Conservation (phyloP, 306 rosid genomes). For the Cercis canadensis region DNA sequence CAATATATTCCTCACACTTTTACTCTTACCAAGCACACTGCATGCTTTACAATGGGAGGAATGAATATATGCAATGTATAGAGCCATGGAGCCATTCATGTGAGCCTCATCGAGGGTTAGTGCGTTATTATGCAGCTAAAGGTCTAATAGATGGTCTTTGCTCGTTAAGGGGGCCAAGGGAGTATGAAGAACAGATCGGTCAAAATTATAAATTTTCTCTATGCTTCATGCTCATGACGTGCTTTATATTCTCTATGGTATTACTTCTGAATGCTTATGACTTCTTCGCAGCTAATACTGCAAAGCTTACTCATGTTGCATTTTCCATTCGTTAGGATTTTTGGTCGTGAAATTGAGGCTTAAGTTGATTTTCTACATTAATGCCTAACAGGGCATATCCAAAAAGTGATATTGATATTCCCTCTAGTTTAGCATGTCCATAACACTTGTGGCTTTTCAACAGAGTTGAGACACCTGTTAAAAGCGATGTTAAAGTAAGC, state of each 20-base stretch:
- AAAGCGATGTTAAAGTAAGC: neutral
- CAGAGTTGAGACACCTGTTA: no score
- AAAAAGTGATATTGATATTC: neutral
- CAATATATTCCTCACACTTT: neutral
- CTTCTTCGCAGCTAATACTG: no score
- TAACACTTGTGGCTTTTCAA: neutral
- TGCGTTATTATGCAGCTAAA: neutral
- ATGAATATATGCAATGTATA: constrained; percentile 1
- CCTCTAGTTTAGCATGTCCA: neutral
- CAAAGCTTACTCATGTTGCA: neutral
- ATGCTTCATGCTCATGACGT: neutral
- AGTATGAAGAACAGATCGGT: no score
- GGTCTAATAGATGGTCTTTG: neutral
- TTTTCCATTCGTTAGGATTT: neutral
- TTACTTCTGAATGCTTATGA: neutral
- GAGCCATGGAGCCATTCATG: constrained; percentile 4
- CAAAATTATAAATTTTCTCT: neutral
- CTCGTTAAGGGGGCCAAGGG: neutral
- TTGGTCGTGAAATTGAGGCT: neutral
- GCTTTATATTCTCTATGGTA: constrained; percentile 3
- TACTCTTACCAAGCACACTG: neutral
- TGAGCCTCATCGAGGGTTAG: neutral
- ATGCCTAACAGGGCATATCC: neutral
- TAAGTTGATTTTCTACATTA: neutral
- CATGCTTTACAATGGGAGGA: neutral